Evolutionary conservation across 768 basidiomycete species (phyloP), one percentile per base, ranked within the genome.

Genomic region (Mycena rebaudengoi): DNA sequence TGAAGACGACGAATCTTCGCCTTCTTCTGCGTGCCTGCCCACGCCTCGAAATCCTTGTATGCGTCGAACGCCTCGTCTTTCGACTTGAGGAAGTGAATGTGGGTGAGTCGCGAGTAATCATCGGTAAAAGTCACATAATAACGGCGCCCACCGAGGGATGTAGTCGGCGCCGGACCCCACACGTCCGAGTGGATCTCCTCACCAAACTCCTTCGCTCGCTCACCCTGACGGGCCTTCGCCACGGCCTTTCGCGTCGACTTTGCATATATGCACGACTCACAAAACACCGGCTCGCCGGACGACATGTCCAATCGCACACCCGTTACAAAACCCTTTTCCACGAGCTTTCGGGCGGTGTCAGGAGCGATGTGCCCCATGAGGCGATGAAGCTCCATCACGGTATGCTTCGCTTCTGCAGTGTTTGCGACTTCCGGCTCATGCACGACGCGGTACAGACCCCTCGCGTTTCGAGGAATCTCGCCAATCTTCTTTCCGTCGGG

Each of bases 311-410:
- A 29, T 44, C 33, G 28, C 18, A 66, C 26, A 26, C 61, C 60
- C 25, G 48, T 68, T n/a, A 73, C 69, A 39, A 76, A 62, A 21
- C 65, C 64, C 5, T 75, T 56, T 11, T 61, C 37, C 7, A 74
- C 61, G 29, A 75, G 65, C 25, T 60, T 46, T 45, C 62, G 46
- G 18, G 66, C 70, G 14, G 48, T 37, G 7, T 60, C 54, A 26
- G 62, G 68, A 11, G 72, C 58, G 23, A 72, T 74, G 53, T 77
- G 77, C 1, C 75, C 77, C 70, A 76, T 71, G 1, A 65, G 54
- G 16, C 63, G 57, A 28, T 76, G 74, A 5, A 77, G 50, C 52
- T 75, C 65, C 57, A 67, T 48, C 1, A 69, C 26, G n/a, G 61
- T 61, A n/a, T 49, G 43, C 33, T 28, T 45, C 45, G 4, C 61